Conservation (phyloP, 441 rosid genomes). For the Erysimum cheiri region DNA sequence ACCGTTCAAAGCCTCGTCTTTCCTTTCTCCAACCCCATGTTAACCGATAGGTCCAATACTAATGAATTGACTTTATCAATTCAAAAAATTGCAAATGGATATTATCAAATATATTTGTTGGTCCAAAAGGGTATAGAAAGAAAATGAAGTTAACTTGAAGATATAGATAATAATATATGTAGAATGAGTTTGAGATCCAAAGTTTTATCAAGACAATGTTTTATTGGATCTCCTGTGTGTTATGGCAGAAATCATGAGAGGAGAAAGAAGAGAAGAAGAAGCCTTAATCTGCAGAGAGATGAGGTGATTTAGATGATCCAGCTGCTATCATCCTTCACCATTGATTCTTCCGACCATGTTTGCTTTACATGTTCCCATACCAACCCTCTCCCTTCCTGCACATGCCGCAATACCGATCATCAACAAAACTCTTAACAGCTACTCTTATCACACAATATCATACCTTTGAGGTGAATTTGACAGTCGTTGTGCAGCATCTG, state of each 20-base stretch:
- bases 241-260: slow-evolving; percentile 26
- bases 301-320: slow-evolving; percentile 48
- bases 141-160: background rate
- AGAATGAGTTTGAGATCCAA: slow-evolving; percentile 23
- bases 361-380: slow-evolving; percentile 66
- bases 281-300: slow-evolving; percentile 6
- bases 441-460: slow-evolving; percentile 24
- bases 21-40: background rate
- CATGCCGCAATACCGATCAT: background rate
- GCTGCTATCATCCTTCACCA: slow-evolving; percentile 52
- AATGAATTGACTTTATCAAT: background rate
- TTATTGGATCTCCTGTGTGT: slow-evolving; percentile 26
- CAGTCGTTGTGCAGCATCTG: slow-evolving; percentile 58
- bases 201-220: slow-evolving; percentile 7
- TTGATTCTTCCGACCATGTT: slow-evolving; percentile 69
- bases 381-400: slow-evolving; percentile 50
- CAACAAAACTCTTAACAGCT: background rate
- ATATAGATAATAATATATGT: background rate
- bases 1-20: background rate
- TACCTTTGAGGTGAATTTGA: slow-evolving; percentile 63
- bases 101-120: background rate
- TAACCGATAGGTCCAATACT: background rate
- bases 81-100: slow-evolving; percentile 2
- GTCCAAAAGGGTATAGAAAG: background rate
- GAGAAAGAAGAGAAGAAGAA: slow-evolving; percentile 17